Evolutionary conservation across 768 basidiomycete species (phyloP).

Genomic region (Ramaria sp.): DNA sequence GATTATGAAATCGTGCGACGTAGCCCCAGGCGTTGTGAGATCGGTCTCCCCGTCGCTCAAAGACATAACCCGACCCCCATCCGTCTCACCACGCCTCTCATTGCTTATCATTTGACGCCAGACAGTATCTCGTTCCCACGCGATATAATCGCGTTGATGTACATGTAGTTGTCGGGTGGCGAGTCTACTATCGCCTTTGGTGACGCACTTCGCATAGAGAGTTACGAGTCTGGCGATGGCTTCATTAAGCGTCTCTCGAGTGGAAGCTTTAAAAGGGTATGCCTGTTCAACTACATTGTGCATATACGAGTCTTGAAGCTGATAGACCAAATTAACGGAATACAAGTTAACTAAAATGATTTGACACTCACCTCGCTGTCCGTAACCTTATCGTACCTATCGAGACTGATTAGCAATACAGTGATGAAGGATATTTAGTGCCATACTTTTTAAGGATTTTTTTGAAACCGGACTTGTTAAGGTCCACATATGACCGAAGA

Average conservation of each 20-base stretch:
- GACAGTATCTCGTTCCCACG: slow-evolving; percentile 95
- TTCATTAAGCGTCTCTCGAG: slow-evolving; percentile 52
- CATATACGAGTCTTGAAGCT: slow-evolving; percentile 70
- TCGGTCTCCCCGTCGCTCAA: slow-evolving; percentile 25
- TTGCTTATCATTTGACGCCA: slow-evolving; percentile 93
- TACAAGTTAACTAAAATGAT: background rate
- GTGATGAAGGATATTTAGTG: background rate
- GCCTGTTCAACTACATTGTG: slow-evolving; percentile 56
- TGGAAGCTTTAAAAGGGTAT: slow-evolving; percentile 51
- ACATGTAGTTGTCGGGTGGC: slow-evolving; percentile 78
- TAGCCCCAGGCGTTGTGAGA: slow-evolving; percentile 7
- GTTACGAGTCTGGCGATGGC: slow-evolving; percentile 49
- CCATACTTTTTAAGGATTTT: slow-evolving; percentile 94
- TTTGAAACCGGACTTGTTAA: slow-evolving; percentile 88
- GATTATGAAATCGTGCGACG: slow-evolving; percentile 2
- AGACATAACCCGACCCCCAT: slow-evolving; percentile 23
- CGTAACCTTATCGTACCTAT: slow-evolving; percentile 92
- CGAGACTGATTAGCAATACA: slow-evolving; percentile 7
- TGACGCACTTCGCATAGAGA: slow-evolving; percentile 80
- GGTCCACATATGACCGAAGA: slow-evolving; percentile 77
- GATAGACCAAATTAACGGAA: background rate
- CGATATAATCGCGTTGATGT: slow-evolving; percentile 86
- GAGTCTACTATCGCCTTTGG: slow-evolving; percentile 49
- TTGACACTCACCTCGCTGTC: slow-evolving; percentile 41
- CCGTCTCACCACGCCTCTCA: slow-evolving; percentile 54